phyloP scores from a whole-genome alignment of 192 early-diverging fungal genomes.

The Coemansia sp. region DNA sequence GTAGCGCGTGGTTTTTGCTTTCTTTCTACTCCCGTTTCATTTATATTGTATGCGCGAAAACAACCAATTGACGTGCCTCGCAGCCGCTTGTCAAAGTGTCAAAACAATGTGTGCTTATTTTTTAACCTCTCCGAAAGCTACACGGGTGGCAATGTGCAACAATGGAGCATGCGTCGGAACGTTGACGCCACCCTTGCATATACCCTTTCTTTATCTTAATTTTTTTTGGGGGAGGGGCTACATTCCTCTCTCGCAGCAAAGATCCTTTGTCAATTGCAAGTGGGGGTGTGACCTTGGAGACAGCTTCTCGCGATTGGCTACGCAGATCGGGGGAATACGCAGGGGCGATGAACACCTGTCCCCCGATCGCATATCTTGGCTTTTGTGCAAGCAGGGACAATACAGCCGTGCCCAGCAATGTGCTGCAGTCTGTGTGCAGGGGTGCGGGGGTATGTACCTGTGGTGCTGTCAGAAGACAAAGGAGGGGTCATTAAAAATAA shows the following conservation, averaged over 20 bases:
- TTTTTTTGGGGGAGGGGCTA: neutral
- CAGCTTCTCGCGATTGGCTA: neutral
- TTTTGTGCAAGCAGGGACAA: neutral
- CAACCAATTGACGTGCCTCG: neutral
- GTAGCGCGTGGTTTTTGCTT: neutral
- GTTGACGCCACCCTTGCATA: neutral
- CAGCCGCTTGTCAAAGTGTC: neutral
- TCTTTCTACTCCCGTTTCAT: neutral
- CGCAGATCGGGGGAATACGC: neutral
- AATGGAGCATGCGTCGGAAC: neutral
- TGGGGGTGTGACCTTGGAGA: neutral
- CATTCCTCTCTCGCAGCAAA: neutral
- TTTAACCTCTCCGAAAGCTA: neutral
- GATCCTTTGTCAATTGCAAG: neutral
- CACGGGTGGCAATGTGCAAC: neutral
- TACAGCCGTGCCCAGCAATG: neutral
- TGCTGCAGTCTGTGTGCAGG: constrained; percentile 5
- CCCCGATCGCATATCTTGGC: neutral
- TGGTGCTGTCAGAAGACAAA: neutral
- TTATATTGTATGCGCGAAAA: neutral
- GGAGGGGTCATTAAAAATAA: neutral
- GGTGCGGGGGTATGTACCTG: neutral
- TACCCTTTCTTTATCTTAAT: neutral
- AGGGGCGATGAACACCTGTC: neutral
- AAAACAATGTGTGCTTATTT: neutral